phyloP scores from a whole-genome alignment of 148 eudicot genomes.

The Rhododendron mucronatum region DNA sequence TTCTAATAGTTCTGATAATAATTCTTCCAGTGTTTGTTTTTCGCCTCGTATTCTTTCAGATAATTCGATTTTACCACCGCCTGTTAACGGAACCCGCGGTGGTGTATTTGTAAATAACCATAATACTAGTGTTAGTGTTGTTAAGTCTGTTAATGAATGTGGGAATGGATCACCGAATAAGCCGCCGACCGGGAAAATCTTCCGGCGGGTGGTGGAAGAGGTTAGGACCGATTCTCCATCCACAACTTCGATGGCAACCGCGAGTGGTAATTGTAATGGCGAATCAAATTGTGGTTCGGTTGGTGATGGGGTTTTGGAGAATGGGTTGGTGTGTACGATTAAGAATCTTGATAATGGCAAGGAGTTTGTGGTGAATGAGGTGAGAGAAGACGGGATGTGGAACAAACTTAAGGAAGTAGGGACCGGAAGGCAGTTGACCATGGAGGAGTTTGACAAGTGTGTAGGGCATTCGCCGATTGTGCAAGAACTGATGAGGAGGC shows the following conservation, averaged over 20 bases:
- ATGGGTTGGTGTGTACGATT: constrained; percentile 51
- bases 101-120: constrained; percentile 42
- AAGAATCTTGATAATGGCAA: constrained; percentile 88
- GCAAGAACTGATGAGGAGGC: constrained; percentile 91
- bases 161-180: constrained; percentile 42
- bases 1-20: not conserved
- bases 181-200: constrained; percentile 39
- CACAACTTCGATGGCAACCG: not conserved
- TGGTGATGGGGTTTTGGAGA: constrained; percentile 20
- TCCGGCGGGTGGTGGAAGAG: constrained; percentile 24
- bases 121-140: constrained; percentile 21
- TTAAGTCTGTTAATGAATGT: constrained; percentile 17
- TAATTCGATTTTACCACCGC: constrained; percentile 31
- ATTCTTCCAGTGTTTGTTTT: constrained; percentile 15
- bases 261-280: constrained; percentile 16
- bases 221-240: constrained; percentile 20
- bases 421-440: constrained; percentile 88
- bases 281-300: constrained; percentile 20
- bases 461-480: constrained; percentile 95
- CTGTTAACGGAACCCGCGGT: constrained; percentile 9
- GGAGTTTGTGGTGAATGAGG: constrained; percentile 95
- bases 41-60: constrained; percentile 30
- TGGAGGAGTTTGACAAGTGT: constrained; percentile 88
- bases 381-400: constrained; percentile 80
- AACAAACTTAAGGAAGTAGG: constrained; percentile 77